Conservation (phyloP, 164 flowering plant genomes). For the Nymphaea colorata region DNA sequence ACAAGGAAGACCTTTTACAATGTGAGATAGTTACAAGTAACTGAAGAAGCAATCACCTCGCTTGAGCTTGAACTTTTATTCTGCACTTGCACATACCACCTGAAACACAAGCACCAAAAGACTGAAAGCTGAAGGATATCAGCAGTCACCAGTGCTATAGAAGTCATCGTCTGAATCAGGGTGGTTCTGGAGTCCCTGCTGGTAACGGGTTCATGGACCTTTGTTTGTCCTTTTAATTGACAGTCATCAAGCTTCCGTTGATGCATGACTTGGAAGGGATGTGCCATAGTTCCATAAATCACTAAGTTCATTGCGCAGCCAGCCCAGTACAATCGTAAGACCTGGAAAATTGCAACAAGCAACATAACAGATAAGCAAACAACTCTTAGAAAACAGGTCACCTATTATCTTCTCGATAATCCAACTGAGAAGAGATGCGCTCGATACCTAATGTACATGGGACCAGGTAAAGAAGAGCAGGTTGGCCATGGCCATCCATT, state of each 20-base stretch:
- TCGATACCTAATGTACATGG: conserved; percentile 76
- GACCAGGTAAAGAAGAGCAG: conserved; percentile 82
- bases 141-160: not conserved
- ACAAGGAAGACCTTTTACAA: not conserved
- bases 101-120: not conserved
- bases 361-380: not conserved
- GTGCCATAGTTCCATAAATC: conserved; percentile 50
- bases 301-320: conserved; percentile 55
- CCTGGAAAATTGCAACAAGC: conserved; percentile 25
- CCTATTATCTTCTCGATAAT: not conserved
- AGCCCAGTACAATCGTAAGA: conserved; percentile 37
- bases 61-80: too few species aligned
- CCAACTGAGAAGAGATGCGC: not conserved
- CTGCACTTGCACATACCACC: not conserved
- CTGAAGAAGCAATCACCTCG: not conserved
- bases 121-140: not conserved
- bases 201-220: not conserved
- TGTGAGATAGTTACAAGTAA: not conserved
- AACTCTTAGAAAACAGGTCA: not conserved
- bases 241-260: not conserved
- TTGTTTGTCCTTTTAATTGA: not conserved
- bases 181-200: not conserved
- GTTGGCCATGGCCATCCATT: conserved; percentile 85
- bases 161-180: not conserved
- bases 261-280: not conserved